A percentile compares a stretch with the other conserved stretches of the same genome.
phyloP scores from a whole-genome alignment of 768 basidiomycete genomes.

The Auricularia heimuer region DNA sequence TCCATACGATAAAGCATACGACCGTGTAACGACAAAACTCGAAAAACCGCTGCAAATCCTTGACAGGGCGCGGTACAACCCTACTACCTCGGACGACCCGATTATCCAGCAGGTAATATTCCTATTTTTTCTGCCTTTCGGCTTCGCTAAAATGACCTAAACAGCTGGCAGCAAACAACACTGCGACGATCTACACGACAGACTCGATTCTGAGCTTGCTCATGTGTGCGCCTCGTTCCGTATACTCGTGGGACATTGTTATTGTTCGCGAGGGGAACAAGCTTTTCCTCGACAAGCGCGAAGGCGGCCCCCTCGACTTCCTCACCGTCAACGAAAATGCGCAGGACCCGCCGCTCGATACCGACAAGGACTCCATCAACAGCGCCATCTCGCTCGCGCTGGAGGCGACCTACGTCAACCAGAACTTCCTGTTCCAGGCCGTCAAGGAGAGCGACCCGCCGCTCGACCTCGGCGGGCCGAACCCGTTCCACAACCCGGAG shows the following conservation, averaged over 20 bases:
- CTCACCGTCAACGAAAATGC: conserved; percentile 99
- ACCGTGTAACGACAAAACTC: conserved; percentile 88
- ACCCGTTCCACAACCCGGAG: conserved; percentile 93
- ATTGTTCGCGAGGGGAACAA: conserved; percentile 88
- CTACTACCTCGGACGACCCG: conserved; percentile 96
- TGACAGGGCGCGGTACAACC: conserved; percentile 94
- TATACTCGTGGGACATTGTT: conserved; percentile 98
- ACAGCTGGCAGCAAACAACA: conserved; percentile 70
- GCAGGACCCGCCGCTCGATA: conserved; percentile 83
- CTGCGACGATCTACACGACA: conserved; percentile 85
- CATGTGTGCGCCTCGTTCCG: conserved; percentile 92
- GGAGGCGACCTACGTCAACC: conserved; percentile 98
- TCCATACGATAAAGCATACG: conserved; percentile 89
- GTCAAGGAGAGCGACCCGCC: conserved; percentile 63
- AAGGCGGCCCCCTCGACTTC: conserved; percentile 91
- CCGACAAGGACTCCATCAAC: conserved; percentile 82
- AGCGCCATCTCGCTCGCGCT: conserved; percentile 86
- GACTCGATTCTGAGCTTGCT: conserved; percentile 91
- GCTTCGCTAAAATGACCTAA: not conserved
- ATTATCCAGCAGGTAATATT: conserved; percentile 78
- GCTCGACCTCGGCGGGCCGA: conserved; percentile 73
- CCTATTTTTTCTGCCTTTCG: conserved; percentile 5
- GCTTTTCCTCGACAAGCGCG: conserved; percentile 94
- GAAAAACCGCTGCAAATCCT: conserved; percentile 85
- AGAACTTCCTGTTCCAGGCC: conserved; percentile 95